These are phyloP conservation scores for Tetrahymena elliotti DNA, from an alignment of 73 alveolate species.

Conservation along the genomic window DNA sequence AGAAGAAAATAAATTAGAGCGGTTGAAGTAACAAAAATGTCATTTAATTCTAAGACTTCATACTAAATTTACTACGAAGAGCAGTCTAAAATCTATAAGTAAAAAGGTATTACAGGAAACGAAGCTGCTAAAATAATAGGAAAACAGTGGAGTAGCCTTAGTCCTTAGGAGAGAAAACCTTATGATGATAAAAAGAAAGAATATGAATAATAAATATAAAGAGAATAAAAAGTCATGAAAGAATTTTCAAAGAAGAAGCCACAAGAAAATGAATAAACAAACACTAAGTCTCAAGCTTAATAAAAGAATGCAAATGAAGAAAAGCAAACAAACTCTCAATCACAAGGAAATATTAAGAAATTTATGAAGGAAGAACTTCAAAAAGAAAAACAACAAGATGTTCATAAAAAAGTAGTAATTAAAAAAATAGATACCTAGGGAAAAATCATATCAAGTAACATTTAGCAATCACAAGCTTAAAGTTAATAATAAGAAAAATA, in stretches of 20 bases:
- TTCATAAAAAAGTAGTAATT: neutral
- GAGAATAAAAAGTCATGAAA: neutral
- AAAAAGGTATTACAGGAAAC: neutral
- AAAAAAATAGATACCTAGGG: neutral
- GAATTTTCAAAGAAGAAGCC: neutral
- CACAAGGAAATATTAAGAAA: neutral
- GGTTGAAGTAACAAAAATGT: neutral
- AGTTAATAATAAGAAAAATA: neutral
- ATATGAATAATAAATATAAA: neutral
- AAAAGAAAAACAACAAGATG: neutral
- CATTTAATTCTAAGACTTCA: neutral
- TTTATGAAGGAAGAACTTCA: neutral
- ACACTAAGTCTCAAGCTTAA: neutral
- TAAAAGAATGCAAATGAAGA: neutral
- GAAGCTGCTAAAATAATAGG: neutral
- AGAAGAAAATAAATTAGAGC: neutral
- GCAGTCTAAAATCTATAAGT: neutral
- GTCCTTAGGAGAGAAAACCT: neutral
- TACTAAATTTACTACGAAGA: neutral
- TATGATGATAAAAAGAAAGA: neutral
- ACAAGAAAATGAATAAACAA: neutral
- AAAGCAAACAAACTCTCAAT: neutral
- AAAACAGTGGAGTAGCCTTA: neutral
- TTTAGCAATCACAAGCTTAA: neutral
- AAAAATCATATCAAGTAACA: neutral